A percentile compares a stretch with the other conserved stretches of the same genome.
Evolutionary conservation across 371 early-diverging fungal genomes (phyloP).

Genomic region (Parasitella parasitica): DNA sequence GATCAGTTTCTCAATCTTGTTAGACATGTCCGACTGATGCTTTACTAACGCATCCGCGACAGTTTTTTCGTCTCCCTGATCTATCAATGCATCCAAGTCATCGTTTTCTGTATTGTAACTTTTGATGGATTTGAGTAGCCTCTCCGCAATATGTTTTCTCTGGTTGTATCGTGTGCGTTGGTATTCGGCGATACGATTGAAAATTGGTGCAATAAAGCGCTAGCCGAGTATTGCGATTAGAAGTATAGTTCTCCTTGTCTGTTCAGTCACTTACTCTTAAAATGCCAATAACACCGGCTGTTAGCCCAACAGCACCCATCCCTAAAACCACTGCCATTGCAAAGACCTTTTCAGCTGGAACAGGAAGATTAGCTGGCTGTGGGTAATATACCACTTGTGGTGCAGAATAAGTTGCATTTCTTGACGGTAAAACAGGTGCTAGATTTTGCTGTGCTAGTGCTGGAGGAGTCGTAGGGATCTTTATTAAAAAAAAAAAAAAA

Average conservation of each 20-base stretch:
- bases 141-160: conserved; percentile 17
- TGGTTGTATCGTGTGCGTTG: conserved; percentile 23
- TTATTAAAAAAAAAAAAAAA: not conserved
- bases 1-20: conserved; percentile 11
- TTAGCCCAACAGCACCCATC: conserved; percentile 39
- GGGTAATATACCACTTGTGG: conserved; percentile 38
- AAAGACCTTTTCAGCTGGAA: conserved; percentile 37
- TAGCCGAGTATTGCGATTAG: not conserved
- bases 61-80: conserved; percentile 27
- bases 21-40: conserved; percentile 15
- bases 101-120: conserved; percentile 16
- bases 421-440: conserved; percentile 16
- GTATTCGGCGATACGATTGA: conserved; percentile 25
- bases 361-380: conserved; percentile 28
- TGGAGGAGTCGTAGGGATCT: not conserved
- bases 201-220: conserved; percentile 27
- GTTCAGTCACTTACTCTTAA: conserved; percentile 34
- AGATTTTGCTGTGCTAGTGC: conserved; percentile 1
- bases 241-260: not conserved
- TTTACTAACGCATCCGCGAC: conserved; percentile 15
- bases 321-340: conserved; percentile 40
- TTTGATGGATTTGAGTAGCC: conserved; percentile 4
- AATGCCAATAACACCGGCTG: conserved; percentile 38
- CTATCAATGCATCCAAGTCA: conserved; percentile 30
- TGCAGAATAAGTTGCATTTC: conserved; percentile 10